Percentiles rank a stretch among this genome's conserved stretches.
These are phyloP conservation scores for Thecaphora thlaspeos DNA, from an alignment of 1,284 basidiomycete genomes.

Conservation along the genomic window DNA sequence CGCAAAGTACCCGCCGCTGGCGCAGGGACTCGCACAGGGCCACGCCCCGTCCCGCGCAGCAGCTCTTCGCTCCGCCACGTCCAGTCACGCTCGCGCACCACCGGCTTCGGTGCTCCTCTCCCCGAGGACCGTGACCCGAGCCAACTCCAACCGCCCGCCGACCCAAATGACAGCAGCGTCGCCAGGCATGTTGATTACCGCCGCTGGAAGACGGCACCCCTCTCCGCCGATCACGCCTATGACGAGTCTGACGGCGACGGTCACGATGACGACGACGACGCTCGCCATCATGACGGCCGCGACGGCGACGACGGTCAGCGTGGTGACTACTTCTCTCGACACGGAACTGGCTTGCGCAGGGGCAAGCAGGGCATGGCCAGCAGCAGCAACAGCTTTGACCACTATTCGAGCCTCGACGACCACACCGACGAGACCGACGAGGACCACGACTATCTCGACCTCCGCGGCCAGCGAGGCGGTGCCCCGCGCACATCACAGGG, in stretches of 20 bases:
- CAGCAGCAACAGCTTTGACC: not conserved
- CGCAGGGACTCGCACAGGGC: constrained; percentile 38
- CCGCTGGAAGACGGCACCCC: constrained; percentile 21
- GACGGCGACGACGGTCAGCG: constrained; percentile 14
- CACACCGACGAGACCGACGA: not conserved
- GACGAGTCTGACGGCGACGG: constrained; percentile 18
- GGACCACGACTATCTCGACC: not conserved
- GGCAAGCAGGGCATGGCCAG: constrained; percentile 9
- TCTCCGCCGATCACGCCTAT: constrained; percentile 19
- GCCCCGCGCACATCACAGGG: too few relatives aligned
- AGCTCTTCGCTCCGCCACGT: constrained; percentile 45
- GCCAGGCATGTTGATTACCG: constrained; percentile 31
- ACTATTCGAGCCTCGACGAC: not conserved
- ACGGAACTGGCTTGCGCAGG: constrained; percentile 9
- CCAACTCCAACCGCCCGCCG: constrained; percentile 9
- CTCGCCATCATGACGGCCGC: constrained; percentile 5
- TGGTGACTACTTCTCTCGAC: constrained; percentile 33
- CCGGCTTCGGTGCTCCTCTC: constrained; percentile 30
- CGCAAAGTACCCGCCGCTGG: constrained; percentile 35
- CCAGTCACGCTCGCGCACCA: constrained; percentile 21
- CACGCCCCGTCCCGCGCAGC: constrained; percentile 38
- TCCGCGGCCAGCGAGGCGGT: not conserved
- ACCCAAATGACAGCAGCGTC: constrained; percentile 23
- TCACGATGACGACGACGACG: constrained; percentile 11
- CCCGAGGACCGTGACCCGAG: constrained; percentile 33